Conservation (phyloP, 1,284 basidiomycete species). For the Fistulina hepatica region DNA sequence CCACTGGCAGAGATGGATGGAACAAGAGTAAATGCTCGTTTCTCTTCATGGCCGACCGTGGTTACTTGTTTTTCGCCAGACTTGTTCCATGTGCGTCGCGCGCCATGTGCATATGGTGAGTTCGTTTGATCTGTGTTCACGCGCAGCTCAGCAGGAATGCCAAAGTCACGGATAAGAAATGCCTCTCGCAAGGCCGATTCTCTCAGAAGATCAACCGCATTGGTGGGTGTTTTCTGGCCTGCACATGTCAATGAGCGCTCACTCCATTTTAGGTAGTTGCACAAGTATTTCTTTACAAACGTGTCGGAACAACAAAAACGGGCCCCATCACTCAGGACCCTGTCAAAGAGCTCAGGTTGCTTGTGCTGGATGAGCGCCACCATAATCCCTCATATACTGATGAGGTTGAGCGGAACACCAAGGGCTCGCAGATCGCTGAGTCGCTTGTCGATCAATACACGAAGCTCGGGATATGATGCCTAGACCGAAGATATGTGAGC, state of each 20-base stretch:
- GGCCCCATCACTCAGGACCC: slow-evolving; percentile 16
- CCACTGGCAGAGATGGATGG: slow-evolving; percentile 20
- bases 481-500: not conserved
- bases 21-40: slow-evolving; percentile 24
- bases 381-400: slow-evolving; percentile 19
- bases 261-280: slow-evolving; percentile 16
- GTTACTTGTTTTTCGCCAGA: slow-evolving; percentile 21
- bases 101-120: slow-evolving; percentile 15
- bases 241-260: slow-evolving; percentile 19
- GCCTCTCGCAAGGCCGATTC: slow-evolving; percentile 17
- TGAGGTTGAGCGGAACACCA: slow-evolving; percentile 13
- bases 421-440: slow-evolving; percentile 13
- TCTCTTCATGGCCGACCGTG: slow-evolving; percentile 22
- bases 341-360: slow-evolving; percentile 15
- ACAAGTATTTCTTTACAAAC: slow-evolving; percentile 19
- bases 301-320: slow-evolving; percentile 20
- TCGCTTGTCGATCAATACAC: slow-evolving; percentile 12
- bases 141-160: slow-evolving; percentile 14
- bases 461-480: slow-evolving; percentile 17
- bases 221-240: slow-evolving; percentile 18
- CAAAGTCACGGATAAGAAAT: slow-evolving; percentile 13
- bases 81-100: slow-evolving; percentile 17
- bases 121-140: slow-evolving; percentile 26
- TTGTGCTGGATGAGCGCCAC: slow-evolving; percentile 16
- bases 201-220: slow-evolving; percentile 12